Base-by-base conservation (phyloP, 1,139 yeast genomes). In the Lodderomyces theae region DNA sequence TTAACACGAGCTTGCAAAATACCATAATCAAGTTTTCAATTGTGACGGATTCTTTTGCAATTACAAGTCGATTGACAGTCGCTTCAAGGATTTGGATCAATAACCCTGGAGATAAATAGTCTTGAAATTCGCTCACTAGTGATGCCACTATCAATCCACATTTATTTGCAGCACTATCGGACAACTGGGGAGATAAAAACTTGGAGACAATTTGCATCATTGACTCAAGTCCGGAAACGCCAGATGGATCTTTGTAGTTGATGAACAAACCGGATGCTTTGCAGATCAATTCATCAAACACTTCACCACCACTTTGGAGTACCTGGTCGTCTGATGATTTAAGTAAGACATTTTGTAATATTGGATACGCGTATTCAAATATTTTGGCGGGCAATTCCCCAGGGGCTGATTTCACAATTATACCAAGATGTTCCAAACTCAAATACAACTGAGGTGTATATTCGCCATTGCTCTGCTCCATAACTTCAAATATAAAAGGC, bases 81-180 rank as follows among this genome's bases (percentile, higher is more conserved):
- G 95, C 95, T 41, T 79, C 77, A 19, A 90, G 64, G 22, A 90
- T 79, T 42, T 76, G 77, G 0, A 79, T 72, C 12, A 83, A 66
- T 38, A 80, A 64, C 12, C 72, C 76, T 21, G 54, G 56, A 18
- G 78, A 77, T 19, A 82, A 67, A 45, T 73, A 69, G 23, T 55
- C 54, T 49, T 69, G 73, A 56, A 85, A 87, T 49, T 79, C 77
- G 19, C 78, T 73, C 18, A 88, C 70, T 37, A 86, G 68, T 0
- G 86, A 77, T 6, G 82, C 72, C 2, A 87, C 80, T 26, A 87
- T 73, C 13, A 78, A 75, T 1, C 94, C 95, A 43, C 82, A 76
- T 48, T 82, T 80, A 58, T 81, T 73, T 1, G 94, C 90, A 0
- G 95, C 95, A 42, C 83, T 75, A 53, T 88, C 97, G 10, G 86